Conservation (phyloP, 805 yeast species). For the Lipomyces chichibuensis region DNA sequence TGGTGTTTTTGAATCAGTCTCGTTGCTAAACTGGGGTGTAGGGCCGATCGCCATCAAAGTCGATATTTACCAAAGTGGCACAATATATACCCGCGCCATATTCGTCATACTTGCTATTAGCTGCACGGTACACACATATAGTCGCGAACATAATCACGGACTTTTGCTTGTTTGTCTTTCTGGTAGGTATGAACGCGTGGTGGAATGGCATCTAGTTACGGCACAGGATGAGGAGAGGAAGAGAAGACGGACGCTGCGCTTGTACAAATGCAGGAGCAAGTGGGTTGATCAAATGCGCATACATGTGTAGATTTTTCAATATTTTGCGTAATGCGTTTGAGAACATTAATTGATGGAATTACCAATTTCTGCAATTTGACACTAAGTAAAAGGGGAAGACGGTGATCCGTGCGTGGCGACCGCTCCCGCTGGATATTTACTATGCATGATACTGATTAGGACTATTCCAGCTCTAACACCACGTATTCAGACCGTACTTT, state of each 20-base stretch:
- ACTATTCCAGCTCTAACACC: too few species aligned
- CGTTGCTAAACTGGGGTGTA: neutral
- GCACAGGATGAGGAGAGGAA: neutral
- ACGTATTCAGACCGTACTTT: too few species aligned
- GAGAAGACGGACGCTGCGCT: neutral
- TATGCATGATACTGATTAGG: too few species aligned
- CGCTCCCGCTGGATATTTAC: neutral
- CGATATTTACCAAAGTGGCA: slow-evolving; percentile 35
- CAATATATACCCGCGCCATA: slow-evolving; percentile 36
- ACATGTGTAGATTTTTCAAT: neutral
- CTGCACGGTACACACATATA: slow-evolving; percentile 35
- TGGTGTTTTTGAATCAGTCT: neutral
- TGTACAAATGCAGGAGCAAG: neutral
- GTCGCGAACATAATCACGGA: slow-evolving; percentile 32
- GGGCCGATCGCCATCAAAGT: slow-evolving; percentile 37
- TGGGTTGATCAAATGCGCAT: neutral
- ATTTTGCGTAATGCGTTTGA: neutral
- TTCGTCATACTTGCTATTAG: slow-evolving; percentile 31
- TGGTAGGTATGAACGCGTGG: slow-evolving; percentile 32
- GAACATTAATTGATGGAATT: neutral
- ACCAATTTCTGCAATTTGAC: neutral
- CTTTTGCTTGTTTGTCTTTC: slow-evolving; percentile 30
- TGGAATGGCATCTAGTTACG: slow-evolving; percentile 10
- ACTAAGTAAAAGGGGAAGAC: neutral
- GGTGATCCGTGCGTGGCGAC: neutral